Conservation (phyloP, 2,329 filamentous ascomycete genomes). For the Xylariomycetidae sp. region DNA sequence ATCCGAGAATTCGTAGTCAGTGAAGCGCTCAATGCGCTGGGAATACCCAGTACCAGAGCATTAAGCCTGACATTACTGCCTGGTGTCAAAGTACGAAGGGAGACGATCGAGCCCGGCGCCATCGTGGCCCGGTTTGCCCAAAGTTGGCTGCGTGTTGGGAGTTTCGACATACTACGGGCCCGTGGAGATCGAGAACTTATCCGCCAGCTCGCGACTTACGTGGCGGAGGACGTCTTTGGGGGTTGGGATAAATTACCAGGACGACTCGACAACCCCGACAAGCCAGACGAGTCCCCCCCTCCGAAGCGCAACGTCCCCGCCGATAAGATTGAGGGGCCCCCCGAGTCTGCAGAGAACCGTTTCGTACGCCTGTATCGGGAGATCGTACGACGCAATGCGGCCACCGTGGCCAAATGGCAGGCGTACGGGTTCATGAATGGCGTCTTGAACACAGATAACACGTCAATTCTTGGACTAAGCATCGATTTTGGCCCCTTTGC, state of each 20-base stretch:
- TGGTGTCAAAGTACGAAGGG: conserved; percentile 67
- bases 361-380: conserved; percentile 86
- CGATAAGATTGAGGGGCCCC: conserved; percentile 60
- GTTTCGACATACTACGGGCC: conserved; percentile 84
- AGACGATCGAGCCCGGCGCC: conserved; percentile 81
- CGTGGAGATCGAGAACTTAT: conserved; percentile 74
- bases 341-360: conserved; percentile 71
- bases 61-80: conserved; percentile 76
- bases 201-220: conserved; percentile 71
- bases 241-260: conserved; percentile 83
- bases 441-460: conserved; percentile 97
- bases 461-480: conserved; percentile 80
- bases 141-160: conserved; percentile 89
- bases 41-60: conserved; percentile 82
- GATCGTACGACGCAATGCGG: conserved; percentile 78
- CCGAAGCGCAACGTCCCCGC: conserved; percentile 50
- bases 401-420: conserved; percentile 90
- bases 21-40: conserved; percentile 79
- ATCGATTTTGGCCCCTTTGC: conserved; percentile 97
- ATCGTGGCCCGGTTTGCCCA: conserved; percentile 91
- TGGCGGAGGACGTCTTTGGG: conserved; percentile 80
- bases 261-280: conserved; percentile 47
- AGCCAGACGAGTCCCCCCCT: conserved; percentile 38
- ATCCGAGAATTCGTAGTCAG: conserved; percentile 93
- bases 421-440: conserved; percentile 99